phyloP scores from a whole-genome alignment of 306 rosid genomes.

The Coriaria nepalensis region DNA sequence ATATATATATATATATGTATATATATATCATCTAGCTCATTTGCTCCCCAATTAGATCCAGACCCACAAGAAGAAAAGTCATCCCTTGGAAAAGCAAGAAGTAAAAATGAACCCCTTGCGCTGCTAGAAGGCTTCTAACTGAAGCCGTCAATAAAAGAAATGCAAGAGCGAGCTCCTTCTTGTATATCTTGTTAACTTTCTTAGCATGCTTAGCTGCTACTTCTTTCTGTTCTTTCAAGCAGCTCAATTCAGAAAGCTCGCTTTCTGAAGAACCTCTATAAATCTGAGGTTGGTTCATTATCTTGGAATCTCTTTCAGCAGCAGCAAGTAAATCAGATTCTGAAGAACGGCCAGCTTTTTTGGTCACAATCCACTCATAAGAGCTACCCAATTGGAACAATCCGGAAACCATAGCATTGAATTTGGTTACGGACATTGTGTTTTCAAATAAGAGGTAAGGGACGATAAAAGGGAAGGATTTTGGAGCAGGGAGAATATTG shows the following conservation, averaged over 20 bases:
- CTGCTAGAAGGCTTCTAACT: constrained; percentile 69
- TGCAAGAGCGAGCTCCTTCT: constrained; percentile 77
- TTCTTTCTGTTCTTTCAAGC: constrained; percentile 37
- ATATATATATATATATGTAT: constrained; percentile 9
- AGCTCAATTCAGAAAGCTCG: constrained; percentile 45
- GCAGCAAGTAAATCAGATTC: constrained; percentile 72
- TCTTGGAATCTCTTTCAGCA: constrained; percentile 51
- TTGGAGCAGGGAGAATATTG: constrained; percentile 84
- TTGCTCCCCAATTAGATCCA: constrained; percentile 91
- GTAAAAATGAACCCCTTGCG: constrained; percentile 95
- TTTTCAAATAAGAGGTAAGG: constrained; percentile 91
- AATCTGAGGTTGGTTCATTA: constrained; percentile 39
- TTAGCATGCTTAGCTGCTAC: constrained; percentile 26
- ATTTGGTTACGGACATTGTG: constrained; percentile 95
- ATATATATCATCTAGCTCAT: constrained; percentile 36
- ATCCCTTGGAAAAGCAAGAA: constrained; percentile 90
- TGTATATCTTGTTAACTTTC: constrained; percentile 66
- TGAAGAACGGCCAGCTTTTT: constrained; percentile 85
- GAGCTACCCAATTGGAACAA: constrained; percentile 91
- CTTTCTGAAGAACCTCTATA: constrained; percentile 64
- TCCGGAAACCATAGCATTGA: constrained; percentile 93
- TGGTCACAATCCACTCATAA: constrained; percentile 88
- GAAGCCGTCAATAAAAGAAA: constrained; percentile 83
- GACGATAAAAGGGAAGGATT: constrained; percentile 81
- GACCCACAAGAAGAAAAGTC: constrained; percentile 91